Evolutionary conservation across 1,284 basidiomycete species (phyloP).

Genomic region (Cryptococcus amylolentus): DNA sequence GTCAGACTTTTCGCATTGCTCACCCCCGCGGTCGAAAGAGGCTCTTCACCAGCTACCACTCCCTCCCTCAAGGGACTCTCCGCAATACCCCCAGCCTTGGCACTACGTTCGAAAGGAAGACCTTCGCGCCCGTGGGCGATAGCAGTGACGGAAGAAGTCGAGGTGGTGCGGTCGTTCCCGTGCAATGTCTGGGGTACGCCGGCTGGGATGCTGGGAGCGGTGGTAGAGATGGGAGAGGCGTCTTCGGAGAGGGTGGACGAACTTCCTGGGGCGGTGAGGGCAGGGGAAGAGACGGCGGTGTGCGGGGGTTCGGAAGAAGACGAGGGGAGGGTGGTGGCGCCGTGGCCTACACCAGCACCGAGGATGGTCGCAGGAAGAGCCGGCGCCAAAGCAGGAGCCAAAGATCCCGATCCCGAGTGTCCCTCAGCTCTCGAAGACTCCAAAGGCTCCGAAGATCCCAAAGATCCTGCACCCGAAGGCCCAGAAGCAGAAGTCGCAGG

Average conservation of each 20-base stretch:
- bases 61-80: background rate
- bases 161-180: slow-evolving; percentile 32
- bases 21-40: background rate
- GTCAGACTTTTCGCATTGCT: slow-evolving; percentile 14
- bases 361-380: slow-evolving; percentile 30
- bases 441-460: too few relatives aligned
- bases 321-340: slow-evolving; percentile 20
- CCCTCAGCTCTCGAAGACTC: too few relatives aligned
- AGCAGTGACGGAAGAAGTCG: slow-evolving; percentile 39
- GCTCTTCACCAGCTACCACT: background rate
- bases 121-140: slow-evolving; percentile 43
- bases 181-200: slow-evolving; percentile 7
- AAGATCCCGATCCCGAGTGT: too few relatives aligned
- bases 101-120: slow-evolving; percentile 8
- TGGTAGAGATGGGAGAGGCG: background rate
- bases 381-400: slow-evolving; percentile 17
- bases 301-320: too few relatives aligned
- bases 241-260: background rate
- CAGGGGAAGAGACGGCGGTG: background rate
- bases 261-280: background rate
- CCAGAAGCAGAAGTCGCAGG: background rate
- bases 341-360: slow-evolving; percentile 26
- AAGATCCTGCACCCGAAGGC: background rate
- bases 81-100: background rate
- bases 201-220: background rate